Percentiles rank a stretch among this genome's conserved stretches.
Evolutionary conservation across 148 eudicot genomes (phyloP).

Genomic region (Camellia japonica): DNA sequence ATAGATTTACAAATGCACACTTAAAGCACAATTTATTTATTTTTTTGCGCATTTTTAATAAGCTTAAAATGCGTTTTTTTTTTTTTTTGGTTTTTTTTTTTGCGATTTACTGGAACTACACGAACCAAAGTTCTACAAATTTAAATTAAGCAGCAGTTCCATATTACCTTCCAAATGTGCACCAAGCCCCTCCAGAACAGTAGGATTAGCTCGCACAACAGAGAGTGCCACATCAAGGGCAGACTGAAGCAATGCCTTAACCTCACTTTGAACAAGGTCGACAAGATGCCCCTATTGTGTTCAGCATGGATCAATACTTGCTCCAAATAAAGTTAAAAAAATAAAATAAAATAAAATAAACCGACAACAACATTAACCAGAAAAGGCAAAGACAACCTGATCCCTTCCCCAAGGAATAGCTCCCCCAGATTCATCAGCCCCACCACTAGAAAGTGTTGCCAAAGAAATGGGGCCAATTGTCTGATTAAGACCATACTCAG

Average conservation of each 20-base stretch:
- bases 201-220: slow-evolving; percentile 83
- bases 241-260: slow-evolving; percentile 69
- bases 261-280: slow-evolving; percentile 92
- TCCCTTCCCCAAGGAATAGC: slow-evolving; percentile 76
- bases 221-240: slow-evolving; percentile 84
- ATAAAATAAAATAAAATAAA: neutral
- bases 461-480: slow-evolving; percentile 82
- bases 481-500: slow-evolving; percentile 87
- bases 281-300: slow-evolving; percentile 74
- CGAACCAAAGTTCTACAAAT: neutral
- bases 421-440: slow-evolving; percentile 77
- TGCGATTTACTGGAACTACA: neutral
- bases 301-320: slow-evolving; percentile 17
- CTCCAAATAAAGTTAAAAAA: neutral
- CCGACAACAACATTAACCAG: neutral
- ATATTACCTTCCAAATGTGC: slow-evolving; percentile 81
- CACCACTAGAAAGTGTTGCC: slow-evolving; percentile 79
- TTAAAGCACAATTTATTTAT: too few relatives aligned
- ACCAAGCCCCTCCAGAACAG: slow-evolving; percentile 92
- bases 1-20: too few relatives aligned
- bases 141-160: neutral
- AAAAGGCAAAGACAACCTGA: slow-evolving; percentile 42
- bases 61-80: too few relatives aligned
- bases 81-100: too few relatives aligned
- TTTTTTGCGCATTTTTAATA: too few relatives aligned